Evolutionary conservation across 768 basidiomycete genomes (phyloP).

Genomic region (Boletus vinaceobasis): DNA sequence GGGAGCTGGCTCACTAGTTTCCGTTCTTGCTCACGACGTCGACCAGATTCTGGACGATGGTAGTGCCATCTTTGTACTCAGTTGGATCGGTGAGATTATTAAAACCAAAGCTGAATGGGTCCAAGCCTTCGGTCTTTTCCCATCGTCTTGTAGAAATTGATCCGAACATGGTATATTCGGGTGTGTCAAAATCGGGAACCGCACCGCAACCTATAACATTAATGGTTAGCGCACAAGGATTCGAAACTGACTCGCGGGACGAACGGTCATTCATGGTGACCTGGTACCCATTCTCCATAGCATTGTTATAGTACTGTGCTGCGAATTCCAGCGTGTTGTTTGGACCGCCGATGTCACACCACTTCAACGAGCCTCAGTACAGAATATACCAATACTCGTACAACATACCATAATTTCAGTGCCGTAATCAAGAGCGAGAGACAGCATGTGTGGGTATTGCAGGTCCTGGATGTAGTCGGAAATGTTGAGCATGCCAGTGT

Average conservation of each 20-base stretch:
- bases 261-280: slow-evolving; percentile 45
- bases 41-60: slow-evolving; percentile 48
- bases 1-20: slow-evolving; percentile 43
- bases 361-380: slow-evolving; percentile 29
- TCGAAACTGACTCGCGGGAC: background rate
- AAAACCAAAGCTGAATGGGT: slow-evolving; percentile 49
- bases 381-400: background rate
- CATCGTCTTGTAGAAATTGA: slow-evolving; percentile 46
- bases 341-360: slow-evolving; percentile 57
- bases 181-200: slow-evolving; percentile 53
- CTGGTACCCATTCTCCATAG: slow-evolving; percentile 40
- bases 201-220: slow-evolving; percentile 41
- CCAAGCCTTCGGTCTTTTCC: slow-evolving; percentile 61
- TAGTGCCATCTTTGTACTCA: slow-evolving; percentile 48
- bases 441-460: slow-evolving; percentile 50
- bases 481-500: slow-evolving; percentile 47
- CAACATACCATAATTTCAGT: slow-evolving; percentile 51
- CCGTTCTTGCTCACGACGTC: slow-evolving; percentile 63
- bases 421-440: slow-evolving; percentile 38
- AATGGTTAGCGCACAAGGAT: background rate
- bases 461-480: slow-evolving; percentile 50
- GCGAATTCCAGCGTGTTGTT: slow-evolving; percentile 46
- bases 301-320: slow-evolving; percentile 44
- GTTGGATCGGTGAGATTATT: slow-evolving; percentile 40
- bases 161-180: slow-evolving; percentile 50